Conservation (phyloP, 2,329 filamentous ascomycete genomes). For the Xylariaceae sp. region DNA sequence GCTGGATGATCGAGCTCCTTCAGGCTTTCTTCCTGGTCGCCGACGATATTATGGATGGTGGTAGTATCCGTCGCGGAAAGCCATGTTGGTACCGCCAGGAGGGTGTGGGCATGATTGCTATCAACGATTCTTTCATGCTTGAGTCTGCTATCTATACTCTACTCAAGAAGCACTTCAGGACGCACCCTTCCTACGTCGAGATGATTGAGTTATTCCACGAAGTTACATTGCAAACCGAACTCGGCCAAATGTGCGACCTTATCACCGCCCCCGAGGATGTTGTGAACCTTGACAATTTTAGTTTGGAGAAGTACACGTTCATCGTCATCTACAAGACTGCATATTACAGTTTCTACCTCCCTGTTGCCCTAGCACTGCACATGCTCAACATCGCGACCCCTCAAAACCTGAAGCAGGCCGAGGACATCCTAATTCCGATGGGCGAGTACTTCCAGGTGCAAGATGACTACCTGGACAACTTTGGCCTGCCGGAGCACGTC, state of each 20-base stretch:
- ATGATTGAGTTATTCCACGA: constrained; percentile 97
- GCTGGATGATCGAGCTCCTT: constrained; percentile 97
- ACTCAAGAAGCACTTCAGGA: constrained; percentile 90
- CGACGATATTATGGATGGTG: constrained; percentile 98
- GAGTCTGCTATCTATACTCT: constrained; percentile 88
- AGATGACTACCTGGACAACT: constrained; percentile 99
- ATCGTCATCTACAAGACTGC: constrained; percentile 99
- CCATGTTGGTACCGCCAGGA: constrained; percentile 96
- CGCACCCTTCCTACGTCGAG: constrained; percentile 85
- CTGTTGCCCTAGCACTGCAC: constrained; percentile 87
- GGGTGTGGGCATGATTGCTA: constrained; percentile 90
- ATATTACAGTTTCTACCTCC: constrained; percentile 99
- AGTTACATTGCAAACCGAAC: constrained; percentile 88
- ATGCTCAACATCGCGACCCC: constrained; percentile 83
- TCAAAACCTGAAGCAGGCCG: constrained; percentile 84
- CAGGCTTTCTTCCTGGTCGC: constrained; percentile 99
- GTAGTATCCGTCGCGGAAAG: constrained; percentile 89
- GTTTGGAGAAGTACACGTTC: constrained; percentile 91
- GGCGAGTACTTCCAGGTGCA: constrained; percentile 99
- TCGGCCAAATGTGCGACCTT: constrained; percentile 92
- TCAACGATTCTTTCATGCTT: constrained; percentile 98
- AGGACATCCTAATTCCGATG: constrained; percentile 92
- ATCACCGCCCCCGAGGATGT: constrained; percentile 94
- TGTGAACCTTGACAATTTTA: constrained; percentile 94
- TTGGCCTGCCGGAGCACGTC: constrained; percentile 87